These are phyloP conservation scores for Rosa chinensis DNA, from an alignment of 306 rosid species.

Conservation along the genomic window DNA sequence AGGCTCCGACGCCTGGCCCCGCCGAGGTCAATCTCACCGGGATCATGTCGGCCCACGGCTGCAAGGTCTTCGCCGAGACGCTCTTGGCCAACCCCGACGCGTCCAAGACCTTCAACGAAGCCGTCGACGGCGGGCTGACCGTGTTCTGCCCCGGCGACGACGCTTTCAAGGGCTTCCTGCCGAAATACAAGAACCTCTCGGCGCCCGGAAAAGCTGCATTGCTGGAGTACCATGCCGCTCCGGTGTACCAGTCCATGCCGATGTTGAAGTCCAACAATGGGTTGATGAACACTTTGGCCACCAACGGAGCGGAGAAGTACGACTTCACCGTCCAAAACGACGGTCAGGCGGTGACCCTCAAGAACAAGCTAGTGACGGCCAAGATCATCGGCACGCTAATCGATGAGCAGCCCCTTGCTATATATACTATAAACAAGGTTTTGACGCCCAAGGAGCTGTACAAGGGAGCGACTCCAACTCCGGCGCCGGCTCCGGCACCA, in stretches of 20 bases:
- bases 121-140: constrained; percentile 57
- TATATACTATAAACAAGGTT: constrained; percentile 59
- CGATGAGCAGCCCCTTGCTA: constrained; percentile 68
- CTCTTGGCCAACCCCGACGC: constrained; percentile 43
- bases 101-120: constrained; percentile 36
- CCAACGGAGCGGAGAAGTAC: constrained; percentile 65
- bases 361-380: constrained; percentile 56
- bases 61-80: constrained; percentile 68
- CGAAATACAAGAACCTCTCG: constrained; percentile 70
- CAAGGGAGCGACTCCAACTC: constrained; percentile 45
- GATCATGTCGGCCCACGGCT: constrained; percentile 69
- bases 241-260: constrained; percentile 57
- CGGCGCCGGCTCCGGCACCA: constrained; percentile 61
- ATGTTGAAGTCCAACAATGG: constrained; percentile 72
- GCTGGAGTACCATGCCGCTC: constrained; percentile 66
- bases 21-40: constrained; percentile 54
- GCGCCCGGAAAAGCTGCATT: constrained; percentile 48
- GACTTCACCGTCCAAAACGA: constrained; percentile 82
- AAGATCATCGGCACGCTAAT: constrained; percentile 60
- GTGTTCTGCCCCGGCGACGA: constrained; percentile 78
- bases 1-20: constrained; percentile 72
- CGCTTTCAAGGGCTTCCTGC: constrained; percentile 55
- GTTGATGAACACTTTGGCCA: constrained; percentile 65
- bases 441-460: constrained; percentile 68
- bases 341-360: constrained; percentile 62